Percentiles rank a stretch among this genome's conserved stretches.
Evolutionary conservation across 176 grass and related monocot genomes (phyloP).

Genomic region (Eleusine coracana): DNA sequence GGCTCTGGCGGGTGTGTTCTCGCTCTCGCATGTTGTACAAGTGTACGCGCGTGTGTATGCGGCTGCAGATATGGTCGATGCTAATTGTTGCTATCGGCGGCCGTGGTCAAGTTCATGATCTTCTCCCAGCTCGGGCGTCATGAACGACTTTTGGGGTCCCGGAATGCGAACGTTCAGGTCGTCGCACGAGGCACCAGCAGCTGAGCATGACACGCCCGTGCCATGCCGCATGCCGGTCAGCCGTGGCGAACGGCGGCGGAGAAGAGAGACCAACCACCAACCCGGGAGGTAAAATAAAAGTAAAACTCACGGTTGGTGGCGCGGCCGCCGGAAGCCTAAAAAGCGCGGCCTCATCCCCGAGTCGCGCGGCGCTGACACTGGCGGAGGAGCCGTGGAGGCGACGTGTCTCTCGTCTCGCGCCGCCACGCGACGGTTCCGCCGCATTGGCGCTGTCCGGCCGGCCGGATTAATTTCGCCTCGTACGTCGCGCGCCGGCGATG

Average conservation of each 20-base stretch:
- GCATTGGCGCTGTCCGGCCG: not conserved
- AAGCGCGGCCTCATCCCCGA: too few relatives aligned
- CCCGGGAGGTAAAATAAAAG: not conserved
- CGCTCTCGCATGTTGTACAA: too few relatives aligned
- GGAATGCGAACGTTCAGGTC: not conserved
- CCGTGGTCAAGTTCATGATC: not conserved
- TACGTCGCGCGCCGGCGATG: not conserved
- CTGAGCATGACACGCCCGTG: not conserved
- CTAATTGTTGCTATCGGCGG: not conserved
- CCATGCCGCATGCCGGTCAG: not conserved
- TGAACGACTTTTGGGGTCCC: not conserved
- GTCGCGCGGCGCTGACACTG: not conserved
- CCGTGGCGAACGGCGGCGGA: not conserved
- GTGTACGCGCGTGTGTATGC: slow-evolving; percentile 9
- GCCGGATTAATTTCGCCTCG: not conserved
- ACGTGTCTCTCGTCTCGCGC: too few relatives aligned
- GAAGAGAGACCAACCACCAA: not conserved
- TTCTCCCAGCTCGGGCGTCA: too few relatives aligned
- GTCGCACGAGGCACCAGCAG: not conserved
- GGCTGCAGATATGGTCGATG: not conserved
- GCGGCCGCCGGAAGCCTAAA: not conserved
- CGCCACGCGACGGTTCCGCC: too few relatives aligned
- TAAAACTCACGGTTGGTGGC: not conserved
- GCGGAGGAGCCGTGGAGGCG: not conserved
- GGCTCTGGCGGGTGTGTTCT: not conserved